Evolutionary conservation across 1,284 basidiomycete species (phyloP).

Genomic region (Pseudozyma tsukubaensis): DNA sequence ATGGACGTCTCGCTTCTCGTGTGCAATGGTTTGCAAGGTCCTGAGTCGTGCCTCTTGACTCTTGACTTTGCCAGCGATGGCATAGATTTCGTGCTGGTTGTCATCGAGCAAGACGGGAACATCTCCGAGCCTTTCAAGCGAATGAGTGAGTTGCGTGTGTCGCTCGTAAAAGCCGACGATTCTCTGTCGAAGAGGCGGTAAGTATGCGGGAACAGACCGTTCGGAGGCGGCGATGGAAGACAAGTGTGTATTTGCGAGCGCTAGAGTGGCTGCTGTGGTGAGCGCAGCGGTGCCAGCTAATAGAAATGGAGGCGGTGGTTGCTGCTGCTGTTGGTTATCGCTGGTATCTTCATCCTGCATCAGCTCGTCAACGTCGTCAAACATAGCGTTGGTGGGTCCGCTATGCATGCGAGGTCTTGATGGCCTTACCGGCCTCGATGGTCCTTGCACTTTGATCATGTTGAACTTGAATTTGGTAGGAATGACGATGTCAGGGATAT

Average conservation of each 20-base stretch:
- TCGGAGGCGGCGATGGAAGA: constrained; percentile 19
- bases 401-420: constrained; percentile 30
- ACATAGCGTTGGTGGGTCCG: constrained; percentile 25
- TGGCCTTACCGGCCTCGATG: constrained; percentile 16
- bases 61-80: constrained; percentile 40
- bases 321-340: not conserved
- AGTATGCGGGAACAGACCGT: constrained; percentile 34
- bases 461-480: not conserved
- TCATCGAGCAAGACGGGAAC: constrained; percentile 29
- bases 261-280: constrained; percentile 30
- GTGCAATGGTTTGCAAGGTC: constrained; percentile 24
- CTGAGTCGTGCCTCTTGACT: constrained; percentile 33
- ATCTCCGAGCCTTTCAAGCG: constrained; percentile 30
- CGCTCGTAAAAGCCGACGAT: constrained; percentile 27
- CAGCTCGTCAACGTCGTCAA: constrained; percentile 37
- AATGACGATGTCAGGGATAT: too few relatives aligned
- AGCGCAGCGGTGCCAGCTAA: constrained; percentile 17
- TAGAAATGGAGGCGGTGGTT: constrained; percentile 23
- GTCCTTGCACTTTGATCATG: constrained; percentile 34
- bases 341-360: constrained; percentile 1
- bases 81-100: constrained; percentile 34
- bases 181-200: constrained; percentile 32
- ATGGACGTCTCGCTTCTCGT: constrained; percentile 22
- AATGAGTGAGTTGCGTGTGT: constrained; percentile 32
- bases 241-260: constrained; percentile 8